Evolutionary conservation across 306 rosid genomes (phyloP), one percentile per base, ranked within the genome.

Genomic region (Neltuma alba): DNA sequence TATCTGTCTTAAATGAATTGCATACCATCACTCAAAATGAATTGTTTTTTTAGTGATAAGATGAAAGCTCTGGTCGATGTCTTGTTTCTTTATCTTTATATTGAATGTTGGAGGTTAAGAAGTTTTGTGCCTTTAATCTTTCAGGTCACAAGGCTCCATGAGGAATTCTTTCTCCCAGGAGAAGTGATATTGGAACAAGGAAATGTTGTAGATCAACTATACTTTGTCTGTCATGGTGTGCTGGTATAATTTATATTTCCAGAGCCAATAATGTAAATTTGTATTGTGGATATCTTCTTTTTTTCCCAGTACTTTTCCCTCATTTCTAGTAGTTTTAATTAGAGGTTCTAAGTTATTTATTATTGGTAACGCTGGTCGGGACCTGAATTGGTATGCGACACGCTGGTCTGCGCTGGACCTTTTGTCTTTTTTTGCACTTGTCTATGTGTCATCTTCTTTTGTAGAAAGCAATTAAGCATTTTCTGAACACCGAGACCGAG

Each of bases 151-250:
- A 90, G 82, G 86, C 83, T 93, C 61, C 98, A 95, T 55, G 99
- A 95, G 86, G 99, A 95, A 81, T 95, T 95, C 84, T 95, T 93
- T 83, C 96, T 95, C 63, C 98, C 98, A 6, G 98, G 99, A 74
- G 98, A 95, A 86, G 92, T 91, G 81, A 79, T 95, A 75, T 79
- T 93, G 94, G 96, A 95, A 74, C 96, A 89, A 76, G 99, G 97
- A 83, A 89, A 88, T 60, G 99, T 80, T 16, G 93, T 95, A 27
- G 99, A 93, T 87, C 99, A 95, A 88, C 90, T 95, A 55, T 95
- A 95, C 83, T 93, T 95, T 80, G 93, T 95, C 79, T 95, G 97
- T 76, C 90, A 93, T 65, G 99, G 98, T 73, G 65, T 41, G 75
- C 84, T 95, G 99, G 99, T 95, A 95, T 72, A 88, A 48, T 75